These are phyloP conservation scores for Populus tremula DNA, from an alignment of 345 rosid genomes.

Conservation along the genomic window DNA sequence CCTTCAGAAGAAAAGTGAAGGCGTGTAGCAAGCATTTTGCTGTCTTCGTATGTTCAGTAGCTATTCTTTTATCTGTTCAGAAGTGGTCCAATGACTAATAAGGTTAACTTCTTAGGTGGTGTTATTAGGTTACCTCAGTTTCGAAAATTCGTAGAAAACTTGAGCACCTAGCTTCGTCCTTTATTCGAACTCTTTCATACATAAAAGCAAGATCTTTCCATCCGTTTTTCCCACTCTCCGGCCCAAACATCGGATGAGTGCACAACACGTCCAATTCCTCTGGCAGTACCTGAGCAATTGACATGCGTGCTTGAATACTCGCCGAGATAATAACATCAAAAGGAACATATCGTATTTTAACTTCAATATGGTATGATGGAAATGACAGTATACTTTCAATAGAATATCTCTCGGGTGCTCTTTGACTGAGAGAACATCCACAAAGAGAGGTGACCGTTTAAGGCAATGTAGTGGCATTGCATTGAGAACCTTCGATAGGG, in stretches of 20 bases:
- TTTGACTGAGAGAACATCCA: constrained; percentile 23
- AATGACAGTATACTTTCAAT: not conserved
- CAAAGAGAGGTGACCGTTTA: constrained; percentile 15
- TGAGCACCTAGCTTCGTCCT: constrained; percentile 7
- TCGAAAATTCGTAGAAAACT: constrained; percentile 20
- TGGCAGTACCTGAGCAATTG: constrained; percentile 13
- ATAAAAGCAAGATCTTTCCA: constrained; percentile 22
- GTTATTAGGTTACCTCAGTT: constrained; percentile 8
- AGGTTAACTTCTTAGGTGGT: not conserved
- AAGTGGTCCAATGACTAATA: too few relatives aligned
- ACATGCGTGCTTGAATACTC: not conserved
- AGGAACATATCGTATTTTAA: too few relatives aligned
- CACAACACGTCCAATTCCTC: constrained; percentile 15
- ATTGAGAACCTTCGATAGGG: constrained; percentile 9
- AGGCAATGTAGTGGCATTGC: constrained; percentile 14
- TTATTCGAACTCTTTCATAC: constrained; percentile 17
- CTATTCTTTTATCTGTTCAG: too few relatives aligned
- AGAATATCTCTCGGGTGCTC: constrained; percentile 16
- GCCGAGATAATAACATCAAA: too few relatives aligned
- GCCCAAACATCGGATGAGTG: constrained; percentile 27
- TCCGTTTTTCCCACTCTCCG: constrained; percentile 23
- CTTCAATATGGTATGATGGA: too few relatives aligned
- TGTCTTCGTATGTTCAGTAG: too few relatives aligned
- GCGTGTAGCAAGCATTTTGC: too few relatives aligned
- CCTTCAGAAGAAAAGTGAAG: too few relatives aligned